phyloP scores from a whole-genome alignment of 441 rosid genomes.

The Pelargonium fulgidum region DNA sequence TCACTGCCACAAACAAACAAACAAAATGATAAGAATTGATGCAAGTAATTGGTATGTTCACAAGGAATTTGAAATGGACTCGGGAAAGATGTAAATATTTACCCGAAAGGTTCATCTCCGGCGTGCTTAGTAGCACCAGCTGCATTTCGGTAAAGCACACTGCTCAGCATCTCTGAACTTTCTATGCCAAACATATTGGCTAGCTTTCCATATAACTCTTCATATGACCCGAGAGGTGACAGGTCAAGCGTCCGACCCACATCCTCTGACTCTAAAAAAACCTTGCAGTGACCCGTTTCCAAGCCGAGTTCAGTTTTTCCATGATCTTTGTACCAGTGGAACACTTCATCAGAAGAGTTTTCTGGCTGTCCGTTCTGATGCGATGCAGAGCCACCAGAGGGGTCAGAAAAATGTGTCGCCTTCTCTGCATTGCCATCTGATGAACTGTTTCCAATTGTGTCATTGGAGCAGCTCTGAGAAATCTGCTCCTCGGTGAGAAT shows the following conservation, averaged over 20 bases:
- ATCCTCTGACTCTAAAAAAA: conserved; percentile 88
- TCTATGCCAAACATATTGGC: conserved; percentile 69
- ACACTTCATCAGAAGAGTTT: not conserved
- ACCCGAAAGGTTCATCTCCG: conserved; percentile 95
- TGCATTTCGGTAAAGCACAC: conserved; percentile 62
- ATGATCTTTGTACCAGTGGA: not conserved
- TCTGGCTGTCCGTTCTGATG: conserved; percentile 17
- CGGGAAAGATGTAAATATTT: not conserved
- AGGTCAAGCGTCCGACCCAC: conserved; percentile 86
- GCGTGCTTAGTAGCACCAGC: conserved; percentile 49
- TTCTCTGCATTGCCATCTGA: conserved; percentile 31
- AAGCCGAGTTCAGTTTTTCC: conserved; percentile 27
- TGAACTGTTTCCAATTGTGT: conserved; percentile 34
- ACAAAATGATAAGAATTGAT: not conserved
- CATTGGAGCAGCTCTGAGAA: conserved; percentile 47
- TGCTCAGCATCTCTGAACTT: conserved; percentile 45
- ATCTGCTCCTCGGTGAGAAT: conserved; percentile 85
- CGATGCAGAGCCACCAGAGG: conserved; percentile 27
- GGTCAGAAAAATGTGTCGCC: not conserved
- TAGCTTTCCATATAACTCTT: conserved; percentile 56
- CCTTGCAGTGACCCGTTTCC: conserved; percentile 78
- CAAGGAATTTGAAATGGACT: not conserved
- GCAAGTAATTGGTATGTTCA: not conserved
- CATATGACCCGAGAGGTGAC: conserved; percentile 60
- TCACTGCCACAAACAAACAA: conserved; percentile 36